Evolutionary conservation across 345 rosid species (phyloP), one percentile per base, ranked within the genome.

Genomic region (Alliaria petiolata): DNA sequence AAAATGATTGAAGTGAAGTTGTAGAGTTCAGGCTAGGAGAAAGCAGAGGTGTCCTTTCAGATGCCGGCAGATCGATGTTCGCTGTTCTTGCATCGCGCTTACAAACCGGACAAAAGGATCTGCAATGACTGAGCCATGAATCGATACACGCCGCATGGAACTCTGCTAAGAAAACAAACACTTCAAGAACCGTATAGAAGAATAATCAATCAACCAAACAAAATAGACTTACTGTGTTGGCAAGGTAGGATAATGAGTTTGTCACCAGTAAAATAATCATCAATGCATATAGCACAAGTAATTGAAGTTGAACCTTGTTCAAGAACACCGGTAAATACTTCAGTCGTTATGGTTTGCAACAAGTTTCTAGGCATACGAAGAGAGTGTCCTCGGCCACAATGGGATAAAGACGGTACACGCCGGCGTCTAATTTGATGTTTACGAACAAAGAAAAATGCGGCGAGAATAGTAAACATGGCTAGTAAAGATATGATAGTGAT

Each of bases 61-160:
- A 86, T 50, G 89, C 85, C 1, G 88, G 88, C 5, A 81, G 85
- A 52, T 86, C 84, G 14, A 81, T 75, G 0, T 77, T 80, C 69
- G 73, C 78, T 28, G 83, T 81, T 82, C 91, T 84, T 22, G 88
- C 89, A 76, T 88, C 87, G 7, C 85, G 86, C 83, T 92, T 89
- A 85, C 95, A 89, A 52, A 87, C 86, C 0, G 92, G 96, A 78
- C 92, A 89, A 76, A 89, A 89, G 4, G 92, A 85, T 78, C 96
- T 84, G 90, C 98, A 88, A 3, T 84, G 15, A 1, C 91, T 84
- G 30, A 89, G 90, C 98, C 96, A 92, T 33, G 90, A 82, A 75
- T 89, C 98, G 45, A 88, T 90, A 70, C 92, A 89, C 40, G 54
- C 39, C 58, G 90, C 90, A 80, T 89, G 95, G 50, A 89, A 88